Base-by-base conservation (phyloP, 2,329 filamentous ascomycete genomes). In the Paecilomyces sp. region DNA sequence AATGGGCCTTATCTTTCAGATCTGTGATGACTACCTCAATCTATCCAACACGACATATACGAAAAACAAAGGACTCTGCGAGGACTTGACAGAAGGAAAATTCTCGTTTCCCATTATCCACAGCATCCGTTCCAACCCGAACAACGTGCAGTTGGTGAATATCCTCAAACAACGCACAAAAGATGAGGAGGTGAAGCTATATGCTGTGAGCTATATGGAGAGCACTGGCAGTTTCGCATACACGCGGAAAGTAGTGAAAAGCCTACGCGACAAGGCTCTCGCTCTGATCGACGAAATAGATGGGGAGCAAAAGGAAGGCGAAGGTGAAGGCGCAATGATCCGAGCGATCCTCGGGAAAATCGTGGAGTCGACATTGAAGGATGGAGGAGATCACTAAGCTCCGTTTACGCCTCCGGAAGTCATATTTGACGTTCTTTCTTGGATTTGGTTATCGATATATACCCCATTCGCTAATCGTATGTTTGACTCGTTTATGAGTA, bases 101-200 rank as follows among this genome's bases (percentile, higher is more conserved):
- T 97, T 97, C 79, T 93, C 89, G 28, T 97, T 97, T 73, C 92
- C 92, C 50, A 88, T 97, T 68, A 96, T 97, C 68, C 93, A 97
- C 78, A 89, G 89, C 73, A 95, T 97, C 66, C 89, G 74, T 63
- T 78, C 88, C 61, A 85, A 92, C 71, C 76, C 76, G 2, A 67
- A 67, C 3, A 79, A 78, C 58, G 71, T 90, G 85, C 18, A 95
- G 69, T 83, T 99, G 58, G 84, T 97, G 74, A 96, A 94, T 71
- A 97, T 97, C 59, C 81, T 97, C 51, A 91, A 91, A 76, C 92
- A 97, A 75, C 93, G 92, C 77, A 92, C 92, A 0, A 84, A 82
- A 22, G 89, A 97, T 68, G 86, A 90, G 54, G 89, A 93, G 69
- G 90, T 97, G 57, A 97, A 97, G 81, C 81, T 85, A 62, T 97